Evolutionary conservation across 2,329 filamentous ascomycete genomes (phyloP).

Genomic region (Hypoxylon sp.): DNA sequence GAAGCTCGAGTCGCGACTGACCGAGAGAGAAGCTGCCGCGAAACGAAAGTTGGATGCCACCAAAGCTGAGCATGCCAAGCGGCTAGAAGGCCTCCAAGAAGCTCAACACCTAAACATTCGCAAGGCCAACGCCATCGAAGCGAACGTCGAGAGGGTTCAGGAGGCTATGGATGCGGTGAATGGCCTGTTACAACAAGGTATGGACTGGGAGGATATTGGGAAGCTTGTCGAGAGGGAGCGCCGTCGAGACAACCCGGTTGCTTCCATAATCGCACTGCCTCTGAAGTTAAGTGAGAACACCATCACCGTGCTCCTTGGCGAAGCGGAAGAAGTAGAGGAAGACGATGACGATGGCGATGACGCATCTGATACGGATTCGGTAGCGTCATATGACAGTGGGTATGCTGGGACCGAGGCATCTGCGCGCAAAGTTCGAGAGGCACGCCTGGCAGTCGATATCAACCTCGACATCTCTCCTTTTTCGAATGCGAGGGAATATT

Average conservation of each 20-base stretch:
- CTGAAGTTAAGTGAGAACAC: slow-evolving; percentile 91
- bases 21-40: slow-evolving; percentile 83
- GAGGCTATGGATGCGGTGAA: slow-evolving; percentile 95
- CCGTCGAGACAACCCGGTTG: slow-evolving; percentile 82
- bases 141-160: slow-evolving; percentile 89
- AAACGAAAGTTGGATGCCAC: slow-evolving; percentile 89
- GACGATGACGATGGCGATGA: slow-evolving; percentile 68
- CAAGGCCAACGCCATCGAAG: slow-evolving; percentile 90
- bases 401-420: slow-evolving; percentile 50
- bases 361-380: slow-evolving; percentile 73
- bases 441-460: slow-evolving; percentile 80
- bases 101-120: slow-evolving; percentile 84
- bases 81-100: slow-evolving; percentile 85
- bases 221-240: slow-evolving; percentile 91
- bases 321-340: slow-evolving; percentile 73
- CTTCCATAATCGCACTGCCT: slow-evolving; percentile 85
- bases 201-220: slow-evolving; percentile 96
- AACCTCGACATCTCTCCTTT: slow-evolving; percentile 85
- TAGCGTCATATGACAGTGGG: slow-evolving; percentile 72
- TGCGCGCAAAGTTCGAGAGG: slow-evolving; percentile 61
- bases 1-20: slow-evolving; percentile 84
- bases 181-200: slow-evolving; percentile 88
- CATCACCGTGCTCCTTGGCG: slow-evolving; percentile 81
- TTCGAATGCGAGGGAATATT: slow-evolving; percentile 92
- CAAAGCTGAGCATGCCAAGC: slow-evolving; percentile 82